A percentile compares a stretch with the other conserved stretches of the same genome.
Evolutionary conservation across 352 stramenopile genomes (phyloP).

Genomic region (Globisporangium cystogenes): DNA sequence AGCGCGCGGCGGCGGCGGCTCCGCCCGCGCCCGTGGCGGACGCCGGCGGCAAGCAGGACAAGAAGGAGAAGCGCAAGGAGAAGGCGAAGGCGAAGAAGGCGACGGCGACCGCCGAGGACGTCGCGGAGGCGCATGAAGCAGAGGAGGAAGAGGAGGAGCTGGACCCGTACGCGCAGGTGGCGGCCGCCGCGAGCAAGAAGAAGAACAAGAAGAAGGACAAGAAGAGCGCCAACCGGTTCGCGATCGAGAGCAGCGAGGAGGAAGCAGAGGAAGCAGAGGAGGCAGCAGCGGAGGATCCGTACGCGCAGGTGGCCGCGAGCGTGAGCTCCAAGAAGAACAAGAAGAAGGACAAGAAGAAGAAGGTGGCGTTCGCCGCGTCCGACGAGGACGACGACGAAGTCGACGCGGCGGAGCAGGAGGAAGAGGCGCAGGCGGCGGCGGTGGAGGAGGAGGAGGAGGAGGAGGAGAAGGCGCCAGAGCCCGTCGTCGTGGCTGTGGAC

Average conservation of each 20-base stretch:
- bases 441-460: conserved; percentile 19
- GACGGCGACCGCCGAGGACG: conserved; percentile 34
- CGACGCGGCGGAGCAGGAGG: too few relatives aligned
- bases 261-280: conserved; percentile 14
- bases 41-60: conserved; percentile 38
- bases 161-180: conserved; percentile 56
- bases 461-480: conserved; percentile 25
- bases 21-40: conserved; percentile 20
- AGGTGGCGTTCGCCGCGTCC: conserved; percentile 31
- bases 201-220: conserved; percentile 74
- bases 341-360: conserved; percentile 44
- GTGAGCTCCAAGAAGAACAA: conserved; percentile 51
- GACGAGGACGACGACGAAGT: conserved; percentile 44
- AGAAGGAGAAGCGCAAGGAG: conserved; percentile 78
- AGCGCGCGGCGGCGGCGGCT: conserved; percentile 30
- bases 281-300: conserved; percentile 19
- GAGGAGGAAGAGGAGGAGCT: conserved; percentile 29
- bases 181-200: conserved; percentile 50
- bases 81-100: conserved; percentile 63
- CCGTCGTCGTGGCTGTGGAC: conserved; percentile 24
- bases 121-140: conserved; percentile 21
- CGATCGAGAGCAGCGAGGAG: conserved; percentile 34
- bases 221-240: conserved; percentile 17
- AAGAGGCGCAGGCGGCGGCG: conserved; percentile 18
- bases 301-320: conserved; percentile 29